phyloP scores from a whole-genome alignment of 805 yeast genomes.

The Wickerhamomyces silvicola region DNA sequence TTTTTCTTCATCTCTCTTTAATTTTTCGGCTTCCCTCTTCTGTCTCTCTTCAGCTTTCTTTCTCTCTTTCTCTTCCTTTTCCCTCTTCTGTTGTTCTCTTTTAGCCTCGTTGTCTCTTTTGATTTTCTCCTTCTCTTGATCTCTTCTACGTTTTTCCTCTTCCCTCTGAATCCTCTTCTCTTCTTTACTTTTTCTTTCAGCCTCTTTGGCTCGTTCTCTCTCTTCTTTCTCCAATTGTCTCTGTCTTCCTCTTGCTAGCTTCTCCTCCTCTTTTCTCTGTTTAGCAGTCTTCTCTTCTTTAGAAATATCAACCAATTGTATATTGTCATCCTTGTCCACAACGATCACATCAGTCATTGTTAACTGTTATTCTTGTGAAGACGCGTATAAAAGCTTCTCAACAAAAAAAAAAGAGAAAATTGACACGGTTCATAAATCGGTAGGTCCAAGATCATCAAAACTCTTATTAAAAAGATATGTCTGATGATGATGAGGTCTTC shows the following conservation, averaged over 20 bases:
- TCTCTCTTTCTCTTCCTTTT: constrained; percentile 14
- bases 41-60: constrained; percentile 5
- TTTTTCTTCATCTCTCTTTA: constrained; percentile 24
- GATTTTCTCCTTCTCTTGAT: constrained; percentile 11
- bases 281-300: constrained; percentile 27
- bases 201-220: constrained; percentile 18
- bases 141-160: constrained; percentile 7
- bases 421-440: background rate
- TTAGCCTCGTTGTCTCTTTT: constrained; percentile 2
- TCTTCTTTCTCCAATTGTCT: constrained; percentile 19
- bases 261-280: constrained; percentile 26
- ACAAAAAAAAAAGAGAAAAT: background rate
- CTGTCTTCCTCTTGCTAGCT: constrained; percentile 18
- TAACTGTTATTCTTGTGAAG: background rate
- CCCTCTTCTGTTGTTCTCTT: constrained; percentile 4
- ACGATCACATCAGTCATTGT: constrained; percentile 1
- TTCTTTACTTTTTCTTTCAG: constrained; percentile 16
- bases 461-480: background rate
- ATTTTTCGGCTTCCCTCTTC: constrained; percentile 19
- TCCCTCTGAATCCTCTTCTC: constrained; percentile 12
- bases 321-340: constrained; percentile 7
- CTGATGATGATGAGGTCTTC: constrained; percentile 8
- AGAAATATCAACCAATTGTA: background rate
- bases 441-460: background rate
- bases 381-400: no score